A percentile compares a stretch with the other conserved stretches of the same genome.
Conservation (phyloP, 352 stramenopile species). For the Peronosclerospora sorghi region DNA sequence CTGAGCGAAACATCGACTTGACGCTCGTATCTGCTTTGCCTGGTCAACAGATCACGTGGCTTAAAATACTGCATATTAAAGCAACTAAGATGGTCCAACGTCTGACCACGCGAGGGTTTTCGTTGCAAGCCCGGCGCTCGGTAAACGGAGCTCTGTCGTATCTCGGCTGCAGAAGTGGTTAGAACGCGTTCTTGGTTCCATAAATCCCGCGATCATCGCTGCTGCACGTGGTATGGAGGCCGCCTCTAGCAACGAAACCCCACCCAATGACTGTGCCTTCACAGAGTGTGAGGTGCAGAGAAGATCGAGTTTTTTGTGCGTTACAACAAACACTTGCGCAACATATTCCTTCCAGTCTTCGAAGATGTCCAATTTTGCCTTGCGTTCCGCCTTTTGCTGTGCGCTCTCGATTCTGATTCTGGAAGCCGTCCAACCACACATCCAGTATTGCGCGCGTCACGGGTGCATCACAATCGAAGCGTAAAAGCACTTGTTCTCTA, state of each 20-base stretch:
- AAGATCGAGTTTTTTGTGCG: neutral
- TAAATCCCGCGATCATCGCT: neutral
- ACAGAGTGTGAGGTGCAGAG: neutral
- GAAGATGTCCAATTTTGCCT: neutral
- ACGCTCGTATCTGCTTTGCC: neutral
- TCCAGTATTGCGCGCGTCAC: too few species aligned
- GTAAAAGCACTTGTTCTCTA: too few species aligned
- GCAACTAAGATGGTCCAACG: neutral
- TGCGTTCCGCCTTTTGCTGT: neutral
- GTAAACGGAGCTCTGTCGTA: neutral
- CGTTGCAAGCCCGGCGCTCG: too few species aligned
- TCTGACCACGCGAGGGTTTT: neutral
- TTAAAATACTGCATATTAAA: neutral
- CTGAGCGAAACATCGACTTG: neutral
- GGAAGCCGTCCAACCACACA: too few species aligned
- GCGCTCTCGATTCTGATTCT: too few species aligned
- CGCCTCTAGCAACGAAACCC: neutral
- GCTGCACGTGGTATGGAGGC: constrained; percentile 1
- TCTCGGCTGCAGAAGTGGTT: neutral
- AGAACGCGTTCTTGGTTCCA: neutral
- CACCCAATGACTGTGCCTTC: constrained; percentile 1
- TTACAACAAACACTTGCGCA: neutral
- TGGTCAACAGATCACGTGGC: neutral
- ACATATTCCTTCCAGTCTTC: neutral
- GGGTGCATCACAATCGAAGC: too few species aligned